These are phyloP conservation scores for Marasmius oreades DNA, from an alignment of 1,284 basidiomycete genomes.

Conservation along the genomic window DNA sequence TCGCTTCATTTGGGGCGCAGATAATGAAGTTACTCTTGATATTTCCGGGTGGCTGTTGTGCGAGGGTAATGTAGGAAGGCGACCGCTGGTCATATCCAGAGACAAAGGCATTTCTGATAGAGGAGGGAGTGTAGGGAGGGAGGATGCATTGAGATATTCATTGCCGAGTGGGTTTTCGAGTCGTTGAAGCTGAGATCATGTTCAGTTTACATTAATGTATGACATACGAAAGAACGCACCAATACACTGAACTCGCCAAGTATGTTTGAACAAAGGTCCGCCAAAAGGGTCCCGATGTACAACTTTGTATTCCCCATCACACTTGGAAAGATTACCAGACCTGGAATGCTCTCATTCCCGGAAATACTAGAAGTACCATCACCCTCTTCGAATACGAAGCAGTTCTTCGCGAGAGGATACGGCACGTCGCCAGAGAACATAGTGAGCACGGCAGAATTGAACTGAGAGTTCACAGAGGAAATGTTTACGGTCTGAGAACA, in stretches of 20 bases:
- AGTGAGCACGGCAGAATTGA: conserved; percentile 57
- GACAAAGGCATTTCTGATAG: conserved; percentile 55
- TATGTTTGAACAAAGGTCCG: conserved; percentile 82
- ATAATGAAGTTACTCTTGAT: conserved; percentile 32
- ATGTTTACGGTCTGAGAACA: conserved; percentile 58
- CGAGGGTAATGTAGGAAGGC: conserved; percentile 42
- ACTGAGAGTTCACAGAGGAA: conserved; percentile 61
- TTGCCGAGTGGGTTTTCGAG: conserved; percentile 72
- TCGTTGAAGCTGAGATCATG: conserved; percentile 47
- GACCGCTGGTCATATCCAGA: conserved; percentile 41
- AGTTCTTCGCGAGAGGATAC: conserved; percentile 73
- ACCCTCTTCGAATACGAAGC: conserved; percentile 77
- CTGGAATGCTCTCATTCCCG: conserved; percentile 54
- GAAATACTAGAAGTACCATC: conserved; percentile 55
- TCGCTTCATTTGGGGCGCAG: conserved; percentile 47
- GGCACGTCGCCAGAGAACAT: conserved; percentile 62
- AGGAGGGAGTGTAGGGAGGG: conserved; percentile 59
- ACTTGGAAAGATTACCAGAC: conserved; percentile 70
- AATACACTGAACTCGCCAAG: conserved; percentile 78
- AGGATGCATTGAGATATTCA: conserved; percentile 65
- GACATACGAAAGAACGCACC: conserved; percentile 38
- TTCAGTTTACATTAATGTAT: background rate
- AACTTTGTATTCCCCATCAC: conserved; percentile 79
- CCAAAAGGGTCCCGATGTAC: conserved; percentile 82
- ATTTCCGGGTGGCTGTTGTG: conserved; percentile 58